Base-by-base conservation (phyloP, 805 yeast species). In the Candida dendrica region DNA sequence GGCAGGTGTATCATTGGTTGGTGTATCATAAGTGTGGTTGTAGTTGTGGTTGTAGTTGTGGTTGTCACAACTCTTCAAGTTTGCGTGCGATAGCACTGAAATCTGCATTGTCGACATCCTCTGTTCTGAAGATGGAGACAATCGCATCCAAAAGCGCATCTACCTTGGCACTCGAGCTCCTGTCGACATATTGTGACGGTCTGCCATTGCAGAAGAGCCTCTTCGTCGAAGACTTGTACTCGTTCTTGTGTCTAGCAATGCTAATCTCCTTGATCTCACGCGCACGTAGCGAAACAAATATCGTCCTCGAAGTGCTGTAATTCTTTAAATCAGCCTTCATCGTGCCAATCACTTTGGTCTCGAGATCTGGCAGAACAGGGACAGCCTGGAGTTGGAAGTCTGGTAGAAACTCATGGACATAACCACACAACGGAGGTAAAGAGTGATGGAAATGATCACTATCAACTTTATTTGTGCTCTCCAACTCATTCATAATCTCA, bases 241-340 rank as follows among this genome's bases (percentile, higher is more conserved):
- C 41, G 8, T 9, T 18, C 10, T 24, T 24, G 27, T 24, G 38
- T 49, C 56, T 15, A 47, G 51, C 41, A 64, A 47, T n/a, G 3
- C 49, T 42, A 4, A 66, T 46, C 39, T 66, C 67, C 37, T 58
- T 59, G 26, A 66, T 61, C 42, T 66, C 72, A 27, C 70, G 51
- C 0, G 65, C 58, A 17, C 69, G 47, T 22, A 66, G 47, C 2
- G 69, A 59, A 1, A 68, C 58, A 9, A 65, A 42, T 3, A 66
- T 42, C 0, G 69, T 60, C 14, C 53, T 53, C 1, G 63, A 47
- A 24, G 40, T 39, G 3, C 43, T 36, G 19, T 43, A 43, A 8
- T 29, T 43, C 34, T 67, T 52, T 41, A 77, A 53, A 49, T 77
- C 82, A 43, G 66, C 67, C 49, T 72, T 76, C 83, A 78, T 78